Evolutionary conservation across 2,329 filamentous ascomycete genomes (phyloP).

Genomic region (Amesomyces nigricolor): DNA sequence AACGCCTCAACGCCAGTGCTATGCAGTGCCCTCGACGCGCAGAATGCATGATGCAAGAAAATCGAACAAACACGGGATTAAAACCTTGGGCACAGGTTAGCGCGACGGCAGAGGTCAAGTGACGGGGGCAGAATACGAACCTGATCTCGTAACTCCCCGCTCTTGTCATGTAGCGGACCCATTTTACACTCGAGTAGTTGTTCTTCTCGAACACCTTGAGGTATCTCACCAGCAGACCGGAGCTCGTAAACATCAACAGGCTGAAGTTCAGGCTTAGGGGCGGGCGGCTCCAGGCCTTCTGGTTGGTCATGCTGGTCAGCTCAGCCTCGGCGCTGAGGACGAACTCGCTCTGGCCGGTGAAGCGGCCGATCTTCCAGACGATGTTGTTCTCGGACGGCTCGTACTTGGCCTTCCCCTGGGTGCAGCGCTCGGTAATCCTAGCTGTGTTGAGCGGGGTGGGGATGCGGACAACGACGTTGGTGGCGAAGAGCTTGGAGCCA

Average conservation of each 20-base stretch:
- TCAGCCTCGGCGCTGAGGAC: constrained; percentile 91
- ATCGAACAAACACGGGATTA: not conserved
- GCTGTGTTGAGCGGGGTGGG: constrained; percentile 96
- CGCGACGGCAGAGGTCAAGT: not conserved
- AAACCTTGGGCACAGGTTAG: constrained; percentile 5
- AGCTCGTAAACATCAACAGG: constrained; percentile 96
- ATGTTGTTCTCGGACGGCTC: constrained; percentile 98
- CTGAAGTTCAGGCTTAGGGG: constrained; percentile 89
- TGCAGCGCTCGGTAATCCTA: constrained; percentile 84
- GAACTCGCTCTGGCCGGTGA: constrained; percentile 95
- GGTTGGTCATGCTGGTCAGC: constrained; percentile 94
- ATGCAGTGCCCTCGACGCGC: constrained; percentile 12
- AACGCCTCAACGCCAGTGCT: constrained; percentile 19
- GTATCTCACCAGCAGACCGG: constrained; percentile 84
- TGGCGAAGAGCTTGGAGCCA: constrained; percentile 90
- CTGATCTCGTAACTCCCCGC: constrained; percentile 93
- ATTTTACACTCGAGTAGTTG: constrained; percentile 98
- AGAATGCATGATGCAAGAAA: not conserved
- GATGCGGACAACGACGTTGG: constrained; percentile 90
- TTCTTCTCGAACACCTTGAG: constrained; percentile 99
- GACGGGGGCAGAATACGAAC: constrained; percentile 12
- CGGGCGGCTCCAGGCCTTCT: constrained; percentile 93
- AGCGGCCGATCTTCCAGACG: constrained; percentile 98
- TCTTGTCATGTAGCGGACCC: constrained; percentile 98
- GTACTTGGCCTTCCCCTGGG: constrained; percentile 96